These are phyloP conservation scores for Begonia peltatifolia DNA, from an alignment of 306 rosid genomes.

Conservation along the genomic window DNA sequence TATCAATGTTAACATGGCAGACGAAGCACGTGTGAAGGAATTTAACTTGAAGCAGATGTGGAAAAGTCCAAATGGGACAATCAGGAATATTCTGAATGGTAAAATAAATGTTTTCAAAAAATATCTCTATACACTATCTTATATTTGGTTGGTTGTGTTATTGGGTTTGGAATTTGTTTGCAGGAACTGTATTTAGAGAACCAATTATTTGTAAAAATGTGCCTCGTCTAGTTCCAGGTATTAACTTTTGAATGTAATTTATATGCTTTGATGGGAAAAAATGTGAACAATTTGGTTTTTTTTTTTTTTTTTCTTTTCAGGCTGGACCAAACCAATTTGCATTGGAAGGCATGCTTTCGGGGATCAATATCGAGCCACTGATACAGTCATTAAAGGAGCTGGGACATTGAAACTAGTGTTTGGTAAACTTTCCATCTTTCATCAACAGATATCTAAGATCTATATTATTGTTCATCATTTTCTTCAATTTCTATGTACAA, in stretches of 20 bases:
- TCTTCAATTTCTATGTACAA: no score
- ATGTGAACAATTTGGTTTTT: slow-evolving; percentile 1
- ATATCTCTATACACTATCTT: no score
- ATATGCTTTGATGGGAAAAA: not conserved
- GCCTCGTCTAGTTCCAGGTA: slow-evolving; percentile 98
- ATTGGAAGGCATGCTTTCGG: slow-evolving; percentile 99
- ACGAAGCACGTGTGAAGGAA: slow-evolving; percentile 84
- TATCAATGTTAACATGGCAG: slow-evolving; percentile 22
- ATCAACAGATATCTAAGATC: no score
- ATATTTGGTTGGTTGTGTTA: not conserved
- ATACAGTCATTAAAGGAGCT: slow-evolving; percentile 74
- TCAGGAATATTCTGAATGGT: slow-evolving; percentile 96
- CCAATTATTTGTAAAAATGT: slow-evolving; percentile 92
- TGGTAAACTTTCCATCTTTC: slow-evolving; percentile 30
- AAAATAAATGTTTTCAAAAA: not conserved
- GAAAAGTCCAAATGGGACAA: slow-evolving; percentile 98
- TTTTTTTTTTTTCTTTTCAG: slow-evolving; percentile 17
- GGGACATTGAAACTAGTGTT: slow-evolving; percentile 76
- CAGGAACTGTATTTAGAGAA: slow-evolving; percentile 97
- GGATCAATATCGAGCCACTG: slow-evolving; percentile 91
- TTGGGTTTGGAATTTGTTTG: slow-evolving; percentile 2
- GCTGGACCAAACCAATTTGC: slow-evolving; percentile 93
- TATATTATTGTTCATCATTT: no score
- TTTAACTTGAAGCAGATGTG: slow-evolving; percentile 82
- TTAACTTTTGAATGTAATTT: slow-evolving; percentile 6